Percentiles rank a stretch among this genome's conserved stretches.
Conservation (phyloP, 768 basidiomycete genomes). For the Tylopilus intermedius region DNA sequence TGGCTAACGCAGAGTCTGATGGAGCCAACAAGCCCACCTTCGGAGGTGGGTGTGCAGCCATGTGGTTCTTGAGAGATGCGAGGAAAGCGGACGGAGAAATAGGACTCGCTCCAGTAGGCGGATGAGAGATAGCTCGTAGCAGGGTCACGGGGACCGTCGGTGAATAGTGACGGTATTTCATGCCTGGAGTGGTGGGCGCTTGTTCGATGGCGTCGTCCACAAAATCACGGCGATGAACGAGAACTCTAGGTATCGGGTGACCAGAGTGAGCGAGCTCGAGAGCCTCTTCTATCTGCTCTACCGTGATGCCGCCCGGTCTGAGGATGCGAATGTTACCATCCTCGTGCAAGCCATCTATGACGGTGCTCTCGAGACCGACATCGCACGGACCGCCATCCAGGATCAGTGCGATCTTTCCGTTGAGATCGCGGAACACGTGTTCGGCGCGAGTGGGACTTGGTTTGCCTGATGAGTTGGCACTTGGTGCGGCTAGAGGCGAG, state of each 20-base stretch:
- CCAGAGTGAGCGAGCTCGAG: slow-evolving; percentile 41
- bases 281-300: slow-evolving; percentile 74
- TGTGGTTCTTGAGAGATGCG: slow-evolving; percentile 35
- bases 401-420: slow-evolving; percentile 69
- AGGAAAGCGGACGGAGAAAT: slow-evolving; percentile 37
- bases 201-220: slow-evolving; percentile 61
- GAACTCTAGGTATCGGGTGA: slow-evolving; percentile 48
- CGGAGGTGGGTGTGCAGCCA: neutral
- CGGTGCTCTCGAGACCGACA: slow-evolving; percentile 93
- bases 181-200: slow-evolving; percentile 91
- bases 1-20: slow-evolving; percentile 46
- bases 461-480: slow-evolving; percentile 90
- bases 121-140: slow-evolving; percentile 47
- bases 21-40: slow-evolving; percentile 70
- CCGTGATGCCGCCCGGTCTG: slow-evolving; percentile 87
- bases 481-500: slow-evolving; percentile 86
- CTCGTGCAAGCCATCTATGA: slow-evolving; percentile 77
- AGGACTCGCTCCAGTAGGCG: slow-evolving; percentile 33
- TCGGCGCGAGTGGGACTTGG: slow-evolving; percentile 89
- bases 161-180: slow-evolving; percentile 98
- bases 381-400: slow-evolving; percentile 89
- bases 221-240: slow-evolving; percentile 81
- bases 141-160: slow-evolving; percentile 84
- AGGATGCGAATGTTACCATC: slow-evolving; percentile 78
- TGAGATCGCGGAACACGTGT: slow-evolving; percentile 78